Percentiles rank a stretch among this genome's conserved stretches.
Conservation (phyloP, 345 rosid species). For the Dovyalis caffra region DNA sequence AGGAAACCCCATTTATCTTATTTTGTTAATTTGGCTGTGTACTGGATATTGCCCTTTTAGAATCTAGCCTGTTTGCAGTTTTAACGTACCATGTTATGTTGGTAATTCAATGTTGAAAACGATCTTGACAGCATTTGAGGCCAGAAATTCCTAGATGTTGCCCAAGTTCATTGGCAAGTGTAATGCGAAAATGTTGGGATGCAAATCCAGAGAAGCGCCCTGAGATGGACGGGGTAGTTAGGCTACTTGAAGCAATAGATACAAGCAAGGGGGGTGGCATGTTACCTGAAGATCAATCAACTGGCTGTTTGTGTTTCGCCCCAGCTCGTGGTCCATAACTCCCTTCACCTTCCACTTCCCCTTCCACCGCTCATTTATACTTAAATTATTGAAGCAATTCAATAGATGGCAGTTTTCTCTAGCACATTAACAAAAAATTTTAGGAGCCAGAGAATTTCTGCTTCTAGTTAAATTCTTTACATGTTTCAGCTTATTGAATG, state of each 20-base stretch:
- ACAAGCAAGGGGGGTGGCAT: slow-evolving; percentile 39
- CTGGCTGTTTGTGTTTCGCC: slow-evolving; percentile 32
- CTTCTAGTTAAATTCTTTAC: slow-evolving; percentile 1
- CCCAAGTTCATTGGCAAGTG: slow-evolving; percentile 24
- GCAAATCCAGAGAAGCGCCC: slow-evolving; percentile 34
- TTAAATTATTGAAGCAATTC: background rate
- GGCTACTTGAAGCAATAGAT: slow-evolving; percentile 32
- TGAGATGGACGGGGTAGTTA: slow-evolving; percentile 35
- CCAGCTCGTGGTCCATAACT: slow-evolving; percentile 27
- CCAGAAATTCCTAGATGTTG: slow-evolving; percentile 38
- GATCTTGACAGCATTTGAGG: slow-evolving; percentile 19
- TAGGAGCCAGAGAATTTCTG: background rate
- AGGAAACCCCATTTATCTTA: background rate
- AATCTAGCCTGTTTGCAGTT: background rate
- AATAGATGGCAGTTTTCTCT: slow-evolving; percentile 8
- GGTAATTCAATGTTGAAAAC: background rate
- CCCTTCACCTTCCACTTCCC: background rate
- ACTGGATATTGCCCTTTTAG: background rate
- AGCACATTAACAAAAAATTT: background rate
- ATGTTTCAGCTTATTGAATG: background rate
- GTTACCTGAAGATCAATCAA: slow-evolving; percentile 36
- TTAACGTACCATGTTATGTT: background rate
- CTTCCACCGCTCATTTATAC: background rate
- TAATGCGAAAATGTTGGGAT: slow-evolving; percentile 36
- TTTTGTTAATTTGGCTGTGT: background rate